Evolutionary conservation across 306 rosid species (phyloP), one percentile per base, ranked within the genome.

Genomic region (Begonia masoniana): DNA sequence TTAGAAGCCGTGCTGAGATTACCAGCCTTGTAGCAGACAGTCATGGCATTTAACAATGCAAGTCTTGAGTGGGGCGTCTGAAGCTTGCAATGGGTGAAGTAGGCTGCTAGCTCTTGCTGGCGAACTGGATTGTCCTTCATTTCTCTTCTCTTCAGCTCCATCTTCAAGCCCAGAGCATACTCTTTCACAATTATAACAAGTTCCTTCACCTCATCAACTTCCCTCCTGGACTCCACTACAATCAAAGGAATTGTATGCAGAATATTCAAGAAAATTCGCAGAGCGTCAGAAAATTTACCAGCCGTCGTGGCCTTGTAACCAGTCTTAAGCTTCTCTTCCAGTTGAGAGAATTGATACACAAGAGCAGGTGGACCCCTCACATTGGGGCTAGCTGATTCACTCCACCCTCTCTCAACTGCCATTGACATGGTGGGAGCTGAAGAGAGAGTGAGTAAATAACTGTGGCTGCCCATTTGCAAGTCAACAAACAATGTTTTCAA

Each of bases 41-140:
- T 77, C 93, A 82, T 75, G 59, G 95, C 95, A 61, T 77, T 86
- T 42, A 68, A 66, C 75, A 86, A 72, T 36, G 93, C 95, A 41
- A 86, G 74, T 73, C 96, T 82, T 62, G 83, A 65, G 76, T 86
- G 96, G 61, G 93, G 86, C 50, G 70, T 13, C 67, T 86, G 96
- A 67, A 86, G 84, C 65, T 75, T 78, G 79, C 96, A 82, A 73
- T 86, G 94, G 48, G 96, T 86, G 78, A 86, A 86, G 66, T 86
- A 86, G 47, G 96, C 88, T 3, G 96, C 96, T 9, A 86, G 88
- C 74, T 86, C 96, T 59, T 82, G 96, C 62, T 86, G 96, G 19
- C 86, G 88, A 31, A 70, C 72, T 5, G 76, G 83, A 51, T 80
- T 9, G 50, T 76, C 94, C 68, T 71, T 78, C 9, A 80, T 47